Evolutionary conservation across 495 filamentous ascomycete genomes (phyloP).

Genomic region (Ascobolus immersus): DNA sequence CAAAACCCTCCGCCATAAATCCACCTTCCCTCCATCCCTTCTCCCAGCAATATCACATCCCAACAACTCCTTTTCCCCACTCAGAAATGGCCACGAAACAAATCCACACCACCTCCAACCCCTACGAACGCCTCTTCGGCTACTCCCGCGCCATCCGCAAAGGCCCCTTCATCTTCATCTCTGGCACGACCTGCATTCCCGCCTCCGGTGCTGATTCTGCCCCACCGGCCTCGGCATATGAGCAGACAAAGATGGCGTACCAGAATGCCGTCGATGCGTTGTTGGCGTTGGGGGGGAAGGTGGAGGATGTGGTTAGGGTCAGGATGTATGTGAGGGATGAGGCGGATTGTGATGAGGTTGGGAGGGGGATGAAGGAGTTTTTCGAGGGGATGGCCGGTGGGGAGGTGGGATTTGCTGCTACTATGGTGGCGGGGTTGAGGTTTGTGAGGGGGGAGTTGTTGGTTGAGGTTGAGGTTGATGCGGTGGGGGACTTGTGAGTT

Average conservation of each 20-base stretch:
- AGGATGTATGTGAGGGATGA: conserved; percentile 18
- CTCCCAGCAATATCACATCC: too few relatives aligned
- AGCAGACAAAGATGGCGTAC: conserved; percentile 20
- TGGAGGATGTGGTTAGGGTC: conserved; percentile 20
- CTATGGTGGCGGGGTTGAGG: conserved; percentile 21
- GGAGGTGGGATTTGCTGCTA: conserved; percentile 20
- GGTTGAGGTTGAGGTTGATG: conserved; percentile 26
- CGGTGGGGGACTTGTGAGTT: conserved; percentile 18
- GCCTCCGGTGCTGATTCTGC: conserved; percentile 14
- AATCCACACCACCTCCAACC: conserved; percentile 18
- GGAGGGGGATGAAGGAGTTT: conserved; percentile 13
- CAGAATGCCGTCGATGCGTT: conserved; percentile 21
- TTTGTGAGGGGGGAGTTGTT: conserved; percentile 23
- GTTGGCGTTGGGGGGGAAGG: conserved; percentile 20
- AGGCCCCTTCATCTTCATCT: conserved; percentile 22
- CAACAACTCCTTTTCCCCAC: too few relatives aligned
- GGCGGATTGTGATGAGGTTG: conserved; percentile 5
- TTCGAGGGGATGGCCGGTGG: too few relatives aligned
- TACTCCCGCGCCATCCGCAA: conserved; percentile 25
- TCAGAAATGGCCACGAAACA: too few relatives aligned
- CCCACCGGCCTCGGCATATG: conserved; percentile 20
- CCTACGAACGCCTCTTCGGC: conserved; percentile 22
- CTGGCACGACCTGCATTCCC: conserved; percentile 22
- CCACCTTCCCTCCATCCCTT: too few relatives aligned
- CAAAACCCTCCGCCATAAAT: too few relatives aligned